A percentile compares a stretch with the other conserved stretches of the same genome.
phyloP scores from a whole-genome alignment of 2,329 filamentous ascomycete genomes.

The Sclerotinia glacialis region DNA sequence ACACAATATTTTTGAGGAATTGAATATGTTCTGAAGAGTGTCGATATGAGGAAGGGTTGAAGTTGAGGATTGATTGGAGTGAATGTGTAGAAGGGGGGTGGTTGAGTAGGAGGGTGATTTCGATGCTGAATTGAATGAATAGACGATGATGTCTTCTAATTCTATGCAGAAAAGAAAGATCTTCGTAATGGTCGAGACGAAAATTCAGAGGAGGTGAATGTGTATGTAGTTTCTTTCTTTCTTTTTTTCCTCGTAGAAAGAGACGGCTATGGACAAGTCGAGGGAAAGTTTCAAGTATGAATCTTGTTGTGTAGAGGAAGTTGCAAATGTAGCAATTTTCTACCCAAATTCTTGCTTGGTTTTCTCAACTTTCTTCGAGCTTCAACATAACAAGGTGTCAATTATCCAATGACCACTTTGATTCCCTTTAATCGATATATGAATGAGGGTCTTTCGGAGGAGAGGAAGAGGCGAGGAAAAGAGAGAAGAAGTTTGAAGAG shows the following conservation, averaged over 20 bases:
- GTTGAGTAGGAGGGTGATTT: neutral
- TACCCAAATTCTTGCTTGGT: slow-evolving; percentile 16
- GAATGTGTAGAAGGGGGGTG: neutral
- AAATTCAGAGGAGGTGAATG: slow-evolving; percentile 3
- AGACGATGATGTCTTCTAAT: slow-evolving; percentile 1
- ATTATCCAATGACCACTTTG: slow-evolving; percentile 19
- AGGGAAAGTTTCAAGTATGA: slow-evolving; percentile 27
- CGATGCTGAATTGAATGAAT: slow-evolving; percentile 12
- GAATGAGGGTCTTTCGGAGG: slow-evolving; percentile 3
- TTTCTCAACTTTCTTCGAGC: slow-evolving; percentile 18
- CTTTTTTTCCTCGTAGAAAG: slow-evolving; percentile 25
- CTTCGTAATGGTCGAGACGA: slow-evolving; percentile 17
- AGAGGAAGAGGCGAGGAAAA: slow-evolving; percentile 15
- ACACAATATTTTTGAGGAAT: slow-evolving; percentile 3
- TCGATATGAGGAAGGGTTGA: neutral
- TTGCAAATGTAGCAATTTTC: slow-evolving; percentile 12
- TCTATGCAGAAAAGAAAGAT: slow-evolving; percentile 7
- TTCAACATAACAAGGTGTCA: slow-evolving; percentile 26
- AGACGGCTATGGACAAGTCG: slow-evolving; percentile 36
- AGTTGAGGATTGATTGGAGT: neutral
- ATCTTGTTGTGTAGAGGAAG: slow-evolving; percentile 11
- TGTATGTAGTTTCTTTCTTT: slow-evolving; percentile 23
- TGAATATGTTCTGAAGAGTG: slow-evolving; percentile 14
- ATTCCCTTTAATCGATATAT: slow-evolving; percentile 16
- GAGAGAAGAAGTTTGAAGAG: slow-evolving; percentile 15